Evolutionary conservation across 2,329 filamentous ascomycete species (phyloP), one percentile per base, ranked within the genome.

Genomic region (Verticillium longisporum): DNA sequence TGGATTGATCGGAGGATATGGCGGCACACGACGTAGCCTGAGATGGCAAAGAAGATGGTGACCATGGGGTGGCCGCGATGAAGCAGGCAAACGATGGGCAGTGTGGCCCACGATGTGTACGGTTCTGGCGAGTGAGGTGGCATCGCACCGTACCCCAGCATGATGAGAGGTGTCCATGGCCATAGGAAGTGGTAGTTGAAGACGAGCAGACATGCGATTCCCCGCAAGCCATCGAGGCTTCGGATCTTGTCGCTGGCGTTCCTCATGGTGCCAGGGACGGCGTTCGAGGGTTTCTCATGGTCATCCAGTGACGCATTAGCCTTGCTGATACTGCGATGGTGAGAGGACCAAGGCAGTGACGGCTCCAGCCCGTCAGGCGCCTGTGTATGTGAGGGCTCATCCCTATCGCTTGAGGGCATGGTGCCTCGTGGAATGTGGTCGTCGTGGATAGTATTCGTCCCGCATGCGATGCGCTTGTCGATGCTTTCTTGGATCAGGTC

Each of bases 101-200:
- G 60, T 6, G 72, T 71, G 4, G 67, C 63, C 69, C 68, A 72
- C 15, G 66, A 66, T 45, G 61, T 66, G 65, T 74, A 71, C 0
- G 74, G 72, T 63, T 74, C 73, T 1, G 73, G 70, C 1, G 74
- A 67, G 32, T 69, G 67, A 0, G 74, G 74, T 1, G 71, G 72
- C n/a, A 70, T 63, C 1, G 74, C 74, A 26, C 75, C 75, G 53
- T 75, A 71, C 36, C 73, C 74, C n/a, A 77, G 62, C 73, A 76
- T 75, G 60, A 77, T 76, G 36, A 67, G 62, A 0, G 73, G 71
- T 1, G 74, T 76, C 73, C 73, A 77, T 15, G 74, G 73, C 73
- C 74, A 76, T 55, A 77, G 67, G 60, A 76, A 77, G 62, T 77
- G 75, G 61, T 76, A 77, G 57, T 76, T 77, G 70, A 77, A 77